Evolutionary conservation across 345 rosid species (phyloP).

Genomic region (Melaleuca alternifolia): DNA sequence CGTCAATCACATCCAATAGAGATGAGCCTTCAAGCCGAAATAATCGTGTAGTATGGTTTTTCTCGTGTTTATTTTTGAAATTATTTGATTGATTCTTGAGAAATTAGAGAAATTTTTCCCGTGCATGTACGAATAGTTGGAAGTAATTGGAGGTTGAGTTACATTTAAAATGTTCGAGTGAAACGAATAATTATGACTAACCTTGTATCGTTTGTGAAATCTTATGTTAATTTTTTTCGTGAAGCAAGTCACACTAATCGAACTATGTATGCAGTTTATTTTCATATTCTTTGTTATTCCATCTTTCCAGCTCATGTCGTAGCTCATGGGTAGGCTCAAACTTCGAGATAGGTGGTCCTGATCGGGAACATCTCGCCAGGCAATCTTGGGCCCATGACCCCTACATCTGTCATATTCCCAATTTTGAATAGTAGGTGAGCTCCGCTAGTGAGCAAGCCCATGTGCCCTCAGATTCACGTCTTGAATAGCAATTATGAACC

Average conservation of each 20-base stretch:
- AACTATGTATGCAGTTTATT: neutral
- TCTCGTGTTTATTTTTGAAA: neutral
- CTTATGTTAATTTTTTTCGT: neutral
- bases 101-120: neutral
- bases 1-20: neutral
- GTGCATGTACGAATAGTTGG: neutral
- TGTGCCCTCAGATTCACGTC: neutral
- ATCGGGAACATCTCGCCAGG: neutral
- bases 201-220: neutral
- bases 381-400: neutral
- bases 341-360: neutral
- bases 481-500: neutral
- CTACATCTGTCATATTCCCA: neutral
- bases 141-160: neutral
- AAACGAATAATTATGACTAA: neutral
- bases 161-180: neutral
- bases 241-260: neutral
- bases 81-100: neutral
- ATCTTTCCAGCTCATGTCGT: neutral
- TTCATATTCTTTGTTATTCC: neutral
- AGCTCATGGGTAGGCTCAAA: neutral
- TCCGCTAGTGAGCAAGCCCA: neutral
- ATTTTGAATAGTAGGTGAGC: neutral
- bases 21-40: neutral
- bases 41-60: no score